Evolutionary conservation across 2,329 filamentous ascomycete species (phyloP).

Genomic region (Penicillium digitatum): DNA sequence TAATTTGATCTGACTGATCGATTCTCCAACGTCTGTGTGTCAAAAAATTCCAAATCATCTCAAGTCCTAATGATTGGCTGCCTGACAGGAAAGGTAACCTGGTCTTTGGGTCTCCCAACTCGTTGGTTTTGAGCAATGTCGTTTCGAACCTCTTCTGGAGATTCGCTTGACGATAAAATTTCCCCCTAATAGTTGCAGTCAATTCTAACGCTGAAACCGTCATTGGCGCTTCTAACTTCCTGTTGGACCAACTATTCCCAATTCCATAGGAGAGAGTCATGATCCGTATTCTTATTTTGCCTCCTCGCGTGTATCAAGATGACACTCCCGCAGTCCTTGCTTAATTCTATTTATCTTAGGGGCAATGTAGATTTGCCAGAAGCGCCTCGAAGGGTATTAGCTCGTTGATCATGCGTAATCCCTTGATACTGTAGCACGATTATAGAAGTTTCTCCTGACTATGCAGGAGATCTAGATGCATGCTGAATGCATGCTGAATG

Average conservation of each 20-base stretch:
- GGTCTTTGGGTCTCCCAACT: conserved; percentile 24
- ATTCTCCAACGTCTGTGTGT: conserved; percentile 21
- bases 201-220: not conserved
- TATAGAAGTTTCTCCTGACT: conserved; percentile 20
- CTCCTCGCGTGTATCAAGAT: conserved; percentile 26
- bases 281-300: not conserved
- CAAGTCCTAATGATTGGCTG: conserved; percentile 14
- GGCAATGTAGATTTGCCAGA: conserved; percentile 4
- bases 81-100: conserved; percentile 25
- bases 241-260: not conserved
- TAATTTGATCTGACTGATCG: conserved; percentile 13
- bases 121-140: conserved; percentile 18
- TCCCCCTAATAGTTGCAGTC: not conserved
- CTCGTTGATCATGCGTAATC: conserved; percentile 5
- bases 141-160: not conserved
- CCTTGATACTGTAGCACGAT: conserved; percentile 15
- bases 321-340: conserved; percentile 29
- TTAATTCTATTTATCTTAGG: conserved; percentile 27
- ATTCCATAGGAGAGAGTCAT: not conserved
- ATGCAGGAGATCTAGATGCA: conserved; percentile 13
- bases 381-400: conserved; percentile 18
- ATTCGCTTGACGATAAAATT: not conserved
- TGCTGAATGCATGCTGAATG: not conserved
- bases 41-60: conserved; percentile 21
- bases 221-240: not conserved